Evolutionary conservation across 768 basidiomycete genomes (phyloP).

Genomic region (Phaeolepiota aurea): DNA sequence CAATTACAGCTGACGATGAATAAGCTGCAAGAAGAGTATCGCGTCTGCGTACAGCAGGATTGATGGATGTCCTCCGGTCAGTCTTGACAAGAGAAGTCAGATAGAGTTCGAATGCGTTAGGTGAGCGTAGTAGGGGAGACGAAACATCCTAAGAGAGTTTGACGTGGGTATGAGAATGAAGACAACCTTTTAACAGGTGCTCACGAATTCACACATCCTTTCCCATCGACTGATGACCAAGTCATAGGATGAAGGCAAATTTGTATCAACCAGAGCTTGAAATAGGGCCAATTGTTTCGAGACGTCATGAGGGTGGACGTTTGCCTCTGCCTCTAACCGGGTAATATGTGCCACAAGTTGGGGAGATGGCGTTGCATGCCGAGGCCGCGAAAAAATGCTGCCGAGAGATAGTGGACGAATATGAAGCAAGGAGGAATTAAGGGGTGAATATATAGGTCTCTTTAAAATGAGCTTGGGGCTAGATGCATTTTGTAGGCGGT

Average conservation of each 20-base stretch:
- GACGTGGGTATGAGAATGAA: conserved; percentile 7
- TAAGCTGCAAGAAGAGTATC: conserved; percentile 49
- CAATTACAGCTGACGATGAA: conserved; percentile 9
- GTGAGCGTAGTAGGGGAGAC: conserved; percentile 63
- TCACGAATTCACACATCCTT: conserved; percentile 73
- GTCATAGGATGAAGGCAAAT: conserved; percentile 61
- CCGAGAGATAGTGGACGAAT: conserved; percentile 29
- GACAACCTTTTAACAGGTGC: conserved; percentile 17
- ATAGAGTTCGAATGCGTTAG: conserved; percentile 72
- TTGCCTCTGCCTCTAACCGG: conserved; percentile 71
- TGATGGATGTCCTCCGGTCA: conserved; percentile 47
- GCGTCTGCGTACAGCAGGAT: conserved; percentile 58
- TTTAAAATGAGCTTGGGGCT: too few relatives aligned
- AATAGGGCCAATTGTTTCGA: conserved; percentile 63
- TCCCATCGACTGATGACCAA: conserved; percentile 77
- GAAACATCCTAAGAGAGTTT: conserved; percentile 43
- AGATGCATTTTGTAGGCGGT: conserved; percentile 10
- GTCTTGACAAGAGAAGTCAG: conserved; percentile 55
- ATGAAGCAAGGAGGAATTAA: conserved; percentile 9
- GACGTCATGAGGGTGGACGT: conserved; percentile 63
- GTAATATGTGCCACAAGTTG: conserved; percentile 61
- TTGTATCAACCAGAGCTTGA: conserved; percentile 56
- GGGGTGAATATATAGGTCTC: neutral
- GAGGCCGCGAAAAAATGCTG: conserved; percentile 40
- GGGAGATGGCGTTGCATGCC: conserved; percentile 45